Evolutionary conservation across 1,284 basidiomycete species (phyloP).

Genomic region (Puccinia horiana): DNA sequence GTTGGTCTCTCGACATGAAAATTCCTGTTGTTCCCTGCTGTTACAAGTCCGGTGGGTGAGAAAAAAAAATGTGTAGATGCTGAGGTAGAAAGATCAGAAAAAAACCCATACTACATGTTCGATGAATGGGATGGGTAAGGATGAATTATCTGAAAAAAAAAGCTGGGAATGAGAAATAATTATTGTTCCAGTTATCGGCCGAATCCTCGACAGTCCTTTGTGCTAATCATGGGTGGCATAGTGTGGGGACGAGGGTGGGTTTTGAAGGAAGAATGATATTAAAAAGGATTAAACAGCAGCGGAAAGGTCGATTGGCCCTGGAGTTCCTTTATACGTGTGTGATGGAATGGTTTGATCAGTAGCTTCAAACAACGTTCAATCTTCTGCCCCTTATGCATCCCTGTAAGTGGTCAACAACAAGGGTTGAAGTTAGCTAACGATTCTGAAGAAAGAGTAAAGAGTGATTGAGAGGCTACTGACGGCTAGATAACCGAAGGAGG

Average conservation of each 20-base stretch:
- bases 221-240: not conserved
- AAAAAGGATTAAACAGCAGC: not conserved
- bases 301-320: not conserved
- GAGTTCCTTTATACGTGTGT: not conserved
- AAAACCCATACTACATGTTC: no score
- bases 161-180: not conserved
- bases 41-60: no score
- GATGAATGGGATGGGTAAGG: not conserved
- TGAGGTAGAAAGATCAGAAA: no score
- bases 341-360: not conserved
- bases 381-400: constrained; percentile 1
- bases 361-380: not conserved
- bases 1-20: no score
- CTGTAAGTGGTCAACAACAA: not conserved
- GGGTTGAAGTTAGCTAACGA: not conserved
- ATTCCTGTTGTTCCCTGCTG: no score
- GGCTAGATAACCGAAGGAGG: constrained; percentile 14
- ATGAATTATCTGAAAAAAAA: not conserved
- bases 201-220: not conserved
- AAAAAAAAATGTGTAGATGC: no score
- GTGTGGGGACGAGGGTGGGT: not conserved
- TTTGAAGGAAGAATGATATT: not conserved
- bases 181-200: not conserved
- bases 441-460: not conserved
- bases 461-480: constrained; percentile 6